Evolutionary conservation across 2,329 filamentous ascomycete genomes (phyloP), one percentile per base, ranked within the genome.

Genomic region (Sporothrix curviconia): DNA sequence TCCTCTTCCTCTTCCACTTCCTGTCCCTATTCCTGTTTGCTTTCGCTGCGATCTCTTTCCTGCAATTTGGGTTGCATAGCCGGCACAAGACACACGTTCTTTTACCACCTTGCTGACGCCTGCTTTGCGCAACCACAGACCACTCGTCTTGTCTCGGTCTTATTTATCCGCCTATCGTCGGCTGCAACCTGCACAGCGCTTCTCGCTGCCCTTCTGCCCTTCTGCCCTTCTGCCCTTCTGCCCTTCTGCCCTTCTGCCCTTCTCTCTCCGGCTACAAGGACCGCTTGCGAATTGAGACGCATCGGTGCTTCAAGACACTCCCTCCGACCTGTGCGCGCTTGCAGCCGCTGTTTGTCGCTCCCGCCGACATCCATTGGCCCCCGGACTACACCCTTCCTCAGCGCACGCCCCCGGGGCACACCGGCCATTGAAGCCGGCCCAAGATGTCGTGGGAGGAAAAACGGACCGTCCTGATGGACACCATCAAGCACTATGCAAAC

Each of bases 401-500:
- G 43, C 43, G 36, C 28, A 52, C 32, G 19, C 30, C 52, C 52
- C 30, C 30, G 30, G 40, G 40, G 39, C 52, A 46, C 32, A n/a
- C n/a, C n/a, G 19, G 39, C 53, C 34, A 39, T 39, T 43, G 51
- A 24, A 36, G 25, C 53, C 39, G 56, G 32, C 43, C 58, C 76
- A 78, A 68, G 72, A 96, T 96, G 92, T 89, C 89, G 79, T 97
- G 92, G 92, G 96, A n/a, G n/a, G 87, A 78, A 87, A 86, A 71
- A 88, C 89, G 62, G 88, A 92, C 74, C 82, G 84, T 76, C n/a
- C 76, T 97, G 85, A 94, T 96, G 90, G 88, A 94, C 67, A 96
- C 89, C 78, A 96, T 96, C 86, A 85, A 87, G 74, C 91, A 96
- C 76, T 96, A 96, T 82, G 90, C 91, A 72, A 90, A 85, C 74